Conservation (phyloP, 805 yeast genomes). For the Ogataea ganodermae region DNA sequence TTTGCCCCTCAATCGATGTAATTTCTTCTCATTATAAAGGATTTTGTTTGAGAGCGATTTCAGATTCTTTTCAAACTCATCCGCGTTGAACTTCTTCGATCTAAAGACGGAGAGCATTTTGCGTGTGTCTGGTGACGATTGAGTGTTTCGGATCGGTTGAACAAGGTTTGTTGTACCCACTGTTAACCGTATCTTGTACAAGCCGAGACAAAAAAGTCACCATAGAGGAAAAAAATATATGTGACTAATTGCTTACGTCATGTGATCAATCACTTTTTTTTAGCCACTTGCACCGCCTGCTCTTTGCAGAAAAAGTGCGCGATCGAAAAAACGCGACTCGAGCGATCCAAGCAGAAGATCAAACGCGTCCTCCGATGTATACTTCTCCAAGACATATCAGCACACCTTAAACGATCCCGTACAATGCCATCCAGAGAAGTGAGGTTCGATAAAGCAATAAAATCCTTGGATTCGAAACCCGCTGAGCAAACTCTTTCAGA, state of each 20-base stretch:
- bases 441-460: slow-evolving; percentile 18
- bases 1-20: slow-evolving; percentile 19
- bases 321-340: neutral
- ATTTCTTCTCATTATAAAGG: slow-evolving; percentile 25
- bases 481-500: slow-evolving; percentile 6
- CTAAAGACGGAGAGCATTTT: slow-evolving; percentile 28
- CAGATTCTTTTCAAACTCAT: slow-evolving; percentile 45
- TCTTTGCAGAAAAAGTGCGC: neutral
- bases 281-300: too few relatives aligned
- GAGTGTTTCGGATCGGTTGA: too few relatives aligned
- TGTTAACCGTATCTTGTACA: too few relatives aligned
- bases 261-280: too few relatives aligned
- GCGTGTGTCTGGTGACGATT: neutral
- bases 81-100: slow-evolving; percentile 43
- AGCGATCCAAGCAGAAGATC: neutral
- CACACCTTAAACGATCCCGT: too few relatives aligned
- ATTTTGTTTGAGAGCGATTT: slow-evolving; percentile 41
- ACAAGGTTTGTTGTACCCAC: too few relatives aligned
- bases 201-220: too few relatives aligned
- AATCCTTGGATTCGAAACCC: slow-evolving; percentile 10
- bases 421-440: slow-evolving; percentile 32
- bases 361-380: slow-evolving; percentile 5
- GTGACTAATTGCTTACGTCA: neutral
- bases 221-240: neutral
- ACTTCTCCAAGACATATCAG: too few relatives aligned